A percentile compares a stretch with the other conserved stretches of the same genome.
Conservation (phyloP, 2,329 filamentous ascomycete genomes). For the Fusarium pseudocircinatum region DNA sequence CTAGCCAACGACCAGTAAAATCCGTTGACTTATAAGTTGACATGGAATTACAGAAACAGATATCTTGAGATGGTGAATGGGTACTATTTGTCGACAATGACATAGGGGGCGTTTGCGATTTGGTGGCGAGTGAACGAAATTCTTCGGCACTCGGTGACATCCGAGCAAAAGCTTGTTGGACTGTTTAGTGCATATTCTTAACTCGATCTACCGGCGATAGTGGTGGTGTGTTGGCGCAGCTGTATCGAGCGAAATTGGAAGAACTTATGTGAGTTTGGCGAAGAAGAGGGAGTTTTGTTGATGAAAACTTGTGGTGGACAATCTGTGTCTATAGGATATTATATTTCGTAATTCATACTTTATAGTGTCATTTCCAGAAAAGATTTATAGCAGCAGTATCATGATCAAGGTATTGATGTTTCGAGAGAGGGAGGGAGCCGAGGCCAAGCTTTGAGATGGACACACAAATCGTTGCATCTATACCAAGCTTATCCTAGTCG, state of each 20-base stretch:
- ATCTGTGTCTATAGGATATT: background rate
- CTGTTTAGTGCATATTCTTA: background rate
- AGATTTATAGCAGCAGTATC: background rate
- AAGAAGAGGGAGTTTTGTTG: background rate
- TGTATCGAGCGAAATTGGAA: background rate
- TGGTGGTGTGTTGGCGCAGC: slow-evolving; percentile 4
- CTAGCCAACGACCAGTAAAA: background rate
- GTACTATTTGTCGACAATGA: slow-evolving; percentile 15
- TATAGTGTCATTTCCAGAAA: background rate
- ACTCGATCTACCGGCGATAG: background rate
- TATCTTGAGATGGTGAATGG: background rate
- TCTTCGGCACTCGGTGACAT: slow-evolving; percentile 12
- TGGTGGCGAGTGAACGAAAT: slow-evolving; percentile 21
- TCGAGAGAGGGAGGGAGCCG: background rate
- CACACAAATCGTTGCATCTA: background rate
- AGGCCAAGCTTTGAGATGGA: slow-evolving; percentile 1
- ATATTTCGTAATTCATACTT: background rate
- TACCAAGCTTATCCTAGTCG: slow-evolving; percentile 19
- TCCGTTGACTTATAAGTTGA: background rate
- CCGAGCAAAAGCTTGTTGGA: slow-evolving; percentile 26
- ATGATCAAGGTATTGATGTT: background rate
- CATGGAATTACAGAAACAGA: background rate
- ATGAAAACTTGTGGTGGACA: background rate
- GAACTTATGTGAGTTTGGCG: background rate
- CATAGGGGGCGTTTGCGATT: slow-evolving; percentile 5